These are phyloP conservation scores for Vigna trinervia DNA, from an alignment of 306 rosid genomes.

Conservation along the genomic window DNA sequence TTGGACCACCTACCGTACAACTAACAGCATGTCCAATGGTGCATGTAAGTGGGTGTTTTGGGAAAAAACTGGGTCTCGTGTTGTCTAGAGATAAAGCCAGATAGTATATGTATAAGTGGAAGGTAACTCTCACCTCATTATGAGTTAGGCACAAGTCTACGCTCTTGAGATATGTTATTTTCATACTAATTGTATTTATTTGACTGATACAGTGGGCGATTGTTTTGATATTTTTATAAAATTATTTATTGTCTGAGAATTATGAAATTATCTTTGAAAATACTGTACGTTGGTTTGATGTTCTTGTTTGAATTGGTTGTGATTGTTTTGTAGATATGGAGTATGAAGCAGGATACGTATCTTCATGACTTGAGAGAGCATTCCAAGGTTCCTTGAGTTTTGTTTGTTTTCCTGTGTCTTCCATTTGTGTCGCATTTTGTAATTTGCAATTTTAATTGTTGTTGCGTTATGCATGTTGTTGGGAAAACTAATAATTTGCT, in stretches of 20 bases:
- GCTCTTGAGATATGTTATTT: not conserved
- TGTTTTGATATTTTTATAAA: not conserved
- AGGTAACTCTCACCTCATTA: not conserved
- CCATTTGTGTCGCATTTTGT: not conserved
- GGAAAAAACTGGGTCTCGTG: not conserved
- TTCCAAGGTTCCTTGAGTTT: constrained; percentile 68
- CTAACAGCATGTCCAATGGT: not conserved
- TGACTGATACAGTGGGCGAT: not conserved
- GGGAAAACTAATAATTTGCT: constrained; percentile 31
- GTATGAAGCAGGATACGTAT: constrained; percentile 82
- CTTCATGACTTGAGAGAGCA: constrained; percentile 91
- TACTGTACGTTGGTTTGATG: not conserved
- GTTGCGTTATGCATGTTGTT: constrained; percentile 13
- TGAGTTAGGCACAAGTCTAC: not conserved
- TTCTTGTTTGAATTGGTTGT: constrained; percentile 9
- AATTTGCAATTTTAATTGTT: not conserved
- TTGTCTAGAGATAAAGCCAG: not conserved
- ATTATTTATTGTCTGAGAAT: not conserved
- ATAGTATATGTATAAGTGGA: not conserved
- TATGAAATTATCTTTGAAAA: constrained; percentile 18
- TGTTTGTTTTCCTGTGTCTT: constrained; percentile 13
- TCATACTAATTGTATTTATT: not conserved
- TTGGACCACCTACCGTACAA: not conserved
- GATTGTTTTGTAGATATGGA: constrained; percentile 81
- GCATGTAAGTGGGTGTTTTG: not conserved